Base-by-base conservation (phyloP, 768 basidiomycete genomes). In the Boletus subparvulus region DNA sequence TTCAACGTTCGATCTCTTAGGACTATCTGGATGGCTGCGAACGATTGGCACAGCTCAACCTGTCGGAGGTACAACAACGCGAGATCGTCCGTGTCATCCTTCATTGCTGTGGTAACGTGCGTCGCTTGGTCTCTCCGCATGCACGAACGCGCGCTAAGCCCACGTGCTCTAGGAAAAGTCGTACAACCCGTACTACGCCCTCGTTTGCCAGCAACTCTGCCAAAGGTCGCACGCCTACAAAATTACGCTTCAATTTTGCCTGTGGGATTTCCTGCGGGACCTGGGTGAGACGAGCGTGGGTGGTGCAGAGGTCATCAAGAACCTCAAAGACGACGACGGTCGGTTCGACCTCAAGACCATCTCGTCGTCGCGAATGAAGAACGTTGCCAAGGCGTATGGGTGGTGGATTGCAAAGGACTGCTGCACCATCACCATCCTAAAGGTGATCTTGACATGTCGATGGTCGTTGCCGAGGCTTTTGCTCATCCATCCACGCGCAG, bases 11-110 rank as follows among this genome's bases (percentile, higher is more conserved):
- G 14, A 9, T 26, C n/a, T 5, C 47, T 37, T 56, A 98, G 96
- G 97, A 99, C 69, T 98, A 92, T 65, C 77, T 93, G n/a, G 94
- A 98, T 66, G 96, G 95, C 1, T 94, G 90, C 66, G 92, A 96
- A 55, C 80, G 94, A n/a, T 73, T 98, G 21, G 81, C 85, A 19
- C 90, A 92, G 59, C 77, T 98, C 37, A 88, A 84, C 52, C 77
- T 98, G 43, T 87, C 86, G 0, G 94, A 96, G 63, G 78, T 91
- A 3, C 97, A 98, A 68, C 94, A 94, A 70, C 85, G 97, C 33
- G 97, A 98, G 70, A 92, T 96, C 37, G 78, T 97, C n/a, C 86
- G 94, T 11, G 95, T 98, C 14, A 72, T 93, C 8, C 74, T 99
- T 52, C 95, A 96, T 68, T 98, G 97, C 68, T 92, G 90, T 59